These are phyloP conservation scores for Torulaspora pretoriensis DNA, from an alignment of 1,139 yeast species.

Conservation along the genomic window DNA sequence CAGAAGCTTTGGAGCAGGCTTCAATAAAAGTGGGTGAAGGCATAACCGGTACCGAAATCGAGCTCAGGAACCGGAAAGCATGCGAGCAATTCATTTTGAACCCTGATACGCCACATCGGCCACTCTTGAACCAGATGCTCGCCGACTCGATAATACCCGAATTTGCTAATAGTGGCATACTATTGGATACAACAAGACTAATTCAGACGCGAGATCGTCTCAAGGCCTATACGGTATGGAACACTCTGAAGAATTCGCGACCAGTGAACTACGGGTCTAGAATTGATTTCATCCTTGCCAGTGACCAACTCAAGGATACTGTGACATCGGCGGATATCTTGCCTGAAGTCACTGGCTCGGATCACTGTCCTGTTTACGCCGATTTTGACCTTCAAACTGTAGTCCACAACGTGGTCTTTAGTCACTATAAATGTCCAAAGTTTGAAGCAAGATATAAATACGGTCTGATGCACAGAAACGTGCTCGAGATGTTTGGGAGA, in stretches of 20 bases:
- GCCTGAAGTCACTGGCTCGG: constrained; percentile 76
- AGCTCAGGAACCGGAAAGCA: constrained; percentile 39
- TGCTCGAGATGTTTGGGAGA: constrained; percentile 47
- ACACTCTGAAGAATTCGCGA: constrained; percentile 70
- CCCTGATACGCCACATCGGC: constrained; percentile 42
- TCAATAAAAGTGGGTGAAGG: constrained; percentile 23
- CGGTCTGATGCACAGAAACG: constrained; percentile 50
- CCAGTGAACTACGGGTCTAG: constrained; percentile 85
- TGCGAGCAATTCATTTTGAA: constrained; percentile 42
- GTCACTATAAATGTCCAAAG: constrained; percentile 31
- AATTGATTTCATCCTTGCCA: constrained; percentile 67
- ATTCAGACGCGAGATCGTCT: constrained; percentile 50
- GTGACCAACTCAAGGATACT: constrained; percentile 38
- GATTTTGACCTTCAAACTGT: constrained; percentile 45
- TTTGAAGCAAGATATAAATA: constrained; percentile 58
- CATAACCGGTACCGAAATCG: constrained; percentile 40
- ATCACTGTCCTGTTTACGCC: constrained; percentile 86
- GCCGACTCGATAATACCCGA: constrained; percentile 34
- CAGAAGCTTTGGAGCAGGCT: constrained; percentile 54
- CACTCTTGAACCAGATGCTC: constrained; percentile 41
- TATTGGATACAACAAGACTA: constrained; percentile 64
- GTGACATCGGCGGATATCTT: constrained; percentile 57
- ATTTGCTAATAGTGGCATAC: constrained; percentile 38
- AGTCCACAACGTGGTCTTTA: not conserved
- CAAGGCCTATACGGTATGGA: constrained; percentile 90